phyloP scores from a whole-genome alignment of 2,329 filamentous ascomycete species.

The Ilyonectria destructans region DNA sequence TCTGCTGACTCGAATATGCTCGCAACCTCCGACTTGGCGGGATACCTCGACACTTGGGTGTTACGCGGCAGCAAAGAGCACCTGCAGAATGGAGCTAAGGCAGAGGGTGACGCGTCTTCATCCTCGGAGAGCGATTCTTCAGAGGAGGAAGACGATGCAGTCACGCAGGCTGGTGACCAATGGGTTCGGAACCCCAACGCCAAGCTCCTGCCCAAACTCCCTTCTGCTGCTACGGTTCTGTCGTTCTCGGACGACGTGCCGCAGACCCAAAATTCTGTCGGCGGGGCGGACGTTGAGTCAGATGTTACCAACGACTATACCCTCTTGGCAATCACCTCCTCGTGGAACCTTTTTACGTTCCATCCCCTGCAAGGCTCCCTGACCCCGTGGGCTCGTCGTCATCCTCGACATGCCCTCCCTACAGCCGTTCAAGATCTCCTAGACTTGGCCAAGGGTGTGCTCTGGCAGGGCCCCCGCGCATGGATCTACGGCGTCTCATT shows the following conservation, averaged over 20 bases:
- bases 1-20: slow-evolving; percentile 86
- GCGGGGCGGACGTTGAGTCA: slow-evolving; percentile 46
- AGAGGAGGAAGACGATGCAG: slow-evolving; percentile 63
- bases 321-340: slow-evolving; percentile 69
- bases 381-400: slow-evolving; percentile 88
- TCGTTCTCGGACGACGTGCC: slow-evolving; percentile 75
- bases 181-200: slow-evolving; percentile 85
- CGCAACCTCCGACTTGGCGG: slow-evolving; percentile 85
- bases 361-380: slow-evolving; percentile 83
- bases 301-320: slow-evolving; percentile 63
- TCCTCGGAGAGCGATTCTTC: slow-evolving; percentile 60
- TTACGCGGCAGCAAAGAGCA: slow-evolving; percentile 64
- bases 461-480: slow-evolving; percentile 86
- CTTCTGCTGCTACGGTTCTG: slow-evolving; percentile 75
- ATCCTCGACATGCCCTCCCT: slow-evolving; percentile 83
- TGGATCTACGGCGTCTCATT: slow-evolving; percentile 93
- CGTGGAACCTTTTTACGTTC: slow-evolving; percentile 81
- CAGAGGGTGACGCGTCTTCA: slow-evolving; percentile 54
- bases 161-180: slow-evolving; percentile 61
- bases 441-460: slow-evolving; percentile 85
- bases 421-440: slow-evolving; percentile 80
- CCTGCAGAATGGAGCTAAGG: slow-evolving; percentile 52
- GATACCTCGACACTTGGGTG: slow-evolving; percentile 90
- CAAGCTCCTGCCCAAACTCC: slow-evolving; percentile 78
- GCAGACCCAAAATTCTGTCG: slow-evolving; percentile 44